phyloP scores from a whole-genome alignment of 805 yeast genomes.

The Diddensiella caesifluorescens region DNA sequence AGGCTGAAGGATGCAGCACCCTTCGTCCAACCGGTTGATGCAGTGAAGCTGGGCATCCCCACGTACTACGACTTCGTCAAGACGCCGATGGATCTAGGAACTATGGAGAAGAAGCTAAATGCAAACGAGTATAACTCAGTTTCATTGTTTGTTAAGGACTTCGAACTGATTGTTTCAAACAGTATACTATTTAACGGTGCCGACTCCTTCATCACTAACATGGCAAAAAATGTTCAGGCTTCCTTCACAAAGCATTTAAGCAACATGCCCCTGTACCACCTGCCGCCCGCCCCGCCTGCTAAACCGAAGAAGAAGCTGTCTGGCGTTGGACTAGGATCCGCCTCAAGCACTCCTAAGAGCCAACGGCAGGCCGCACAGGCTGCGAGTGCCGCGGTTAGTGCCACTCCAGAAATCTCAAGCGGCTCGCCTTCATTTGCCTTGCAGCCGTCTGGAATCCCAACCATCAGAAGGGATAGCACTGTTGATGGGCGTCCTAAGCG shows the following conservation, averaged over 20 bases:
- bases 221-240: slow-evolving; percentile 88
- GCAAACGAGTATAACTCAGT: slow-evolving; percentile 68
- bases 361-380: slow-evolving; percentile 27
- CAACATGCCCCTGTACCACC: slow-evolving; percentile 70
- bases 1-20: slow-evolving; percentile 91
- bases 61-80: slow-evolving; percentile 77
- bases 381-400: slow-evolving; percentile 24
- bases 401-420: slow-evolving; percentile 27
- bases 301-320: slow-evolving; percentile 24
- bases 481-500: slow-evolving; percentile 79
- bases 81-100: slow-evolving; percentile 89
- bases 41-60: slow-evolving; percentile 81
- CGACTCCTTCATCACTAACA: slow-evolving; percentile 74
- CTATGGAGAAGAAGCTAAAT: slow-evolving; percentile 76
- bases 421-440: slow-evolving; percentile 29
- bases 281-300: slow-evolving; percentile 19
- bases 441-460: slow-evolving; percentile 47
- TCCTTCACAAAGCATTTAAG: slow-evolving; percentile 90
- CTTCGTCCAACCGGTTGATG: slow-evolving; percentile 85
- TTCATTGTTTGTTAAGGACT: slow-evolving; percentile 65
- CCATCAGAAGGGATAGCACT: slow-evolving; percentile 70
- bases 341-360: slow-evolving; percentile 24
- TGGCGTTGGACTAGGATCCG: slow-evolving; percentile 15
- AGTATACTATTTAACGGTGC: slow-evolving; percentile 83
- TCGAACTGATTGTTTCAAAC: slow-evolving; percentile 77